Conservation (phyloP, 345 rosid species). For the Rubroshorea leprosula region DNA sequence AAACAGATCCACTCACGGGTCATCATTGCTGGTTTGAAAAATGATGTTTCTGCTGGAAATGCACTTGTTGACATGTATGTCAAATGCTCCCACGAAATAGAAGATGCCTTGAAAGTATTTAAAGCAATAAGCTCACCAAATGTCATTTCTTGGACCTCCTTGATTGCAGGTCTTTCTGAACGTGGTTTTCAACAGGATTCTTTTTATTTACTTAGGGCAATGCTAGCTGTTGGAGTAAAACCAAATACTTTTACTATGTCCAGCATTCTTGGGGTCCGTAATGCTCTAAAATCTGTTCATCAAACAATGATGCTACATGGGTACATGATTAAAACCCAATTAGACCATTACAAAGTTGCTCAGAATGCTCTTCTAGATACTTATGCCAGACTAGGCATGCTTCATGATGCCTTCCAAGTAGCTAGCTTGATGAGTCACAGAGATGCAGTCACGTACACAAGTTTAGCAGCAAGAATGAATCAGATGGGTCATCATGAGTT, state of each 20-base stretch:
- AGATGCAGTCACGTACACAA: constrained; percentile 54
- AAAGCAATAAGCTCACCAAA: constrained; percentile 38
- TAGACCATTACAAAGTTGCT: constrained; percentile 25
- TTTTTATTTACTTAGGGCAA: constrained; percentile 30
- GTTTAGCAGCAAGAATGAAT: constrained; percentile 60
- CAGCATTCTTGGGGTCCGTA: constrained; percentile 41
- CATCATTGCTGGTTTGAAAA: constrained; percentile 40
- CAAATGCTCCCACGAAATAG: constrained; percentile 41
- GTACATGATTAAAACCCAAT: constrained; percentile 34
- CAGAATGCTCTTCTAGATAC: constrained; percentile 62
- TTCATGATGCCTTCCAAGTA: constrained; percentile 44
- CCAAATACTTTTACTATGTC: constrained; percentile 56
- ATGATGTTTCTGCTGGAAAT: constrained; percentile 48
- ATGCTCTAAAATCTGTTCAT: constrained; percentile 17
- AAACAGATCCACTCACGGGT: constrained; percentile 54
- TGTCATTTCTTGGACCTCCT: constrained; percentile 68
- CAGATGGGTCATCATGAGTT: constrained; percentile 39
- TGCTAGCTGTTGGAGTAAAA: constrained; percentile 44
- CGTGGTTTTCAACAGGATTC: constrained; percentile 39
- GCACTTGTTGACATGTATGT: constrained; percentile 63
- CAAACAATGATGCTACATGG: constrained; percentile 45
- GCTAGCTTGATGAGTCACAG: constrained; percentile 36
- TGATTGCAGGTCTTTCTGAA: constrained; percentile 52
- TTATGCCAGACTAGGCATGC: constrained; percentile 41
- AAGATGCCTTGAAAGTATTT: constrained; percentile 42